Conservation (phyloP, 805 yeast genomes). For the Suhomyces canberraensis region DNA sequence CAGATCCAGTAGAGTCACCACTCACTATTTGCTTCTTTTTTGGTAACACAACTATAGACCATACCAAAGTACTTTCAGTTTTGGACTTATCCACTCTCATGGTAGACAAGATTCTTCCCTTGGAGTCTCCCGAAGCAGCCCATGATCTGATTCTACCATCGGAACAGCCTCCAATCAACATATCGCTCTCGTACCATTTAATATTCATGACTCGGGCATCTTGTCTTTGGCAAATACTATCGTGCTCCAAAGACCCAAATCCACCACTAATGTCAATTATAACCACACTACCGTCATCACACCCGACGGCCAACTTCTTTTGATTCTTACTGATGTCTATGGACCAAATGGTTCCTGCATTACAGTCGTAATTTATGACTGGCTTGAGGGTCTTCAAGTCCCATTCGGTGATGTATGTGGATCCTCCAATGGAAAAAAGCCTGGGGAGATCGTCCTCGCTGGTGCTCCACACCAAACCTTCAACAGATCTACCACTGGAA, state of each 20-base stretch:
- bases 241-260: slow-evolving; percentile 75
- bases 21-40: slow-evolving; percentile 73
- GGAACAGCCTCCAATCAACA: slow-evolving; percentile 88
- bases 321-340: slow-evolving; percentile 62
- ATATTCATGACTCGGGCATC: slow-evolving; percentile 76
- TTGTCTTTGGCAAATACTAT: slow-evolving; percentile 73
- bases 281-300: slow-evolving; percentile 92
- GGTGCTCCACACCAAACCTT: slow-evolving; percentile 80
- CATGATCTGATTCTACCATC: slow-evolving; percentile 90
- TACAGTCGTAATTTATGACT: slow-evolving; percentile 74
- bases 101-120: slow-evolving; percentile 72
- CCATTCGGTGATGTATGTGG: slow-evolving; percentile 92
- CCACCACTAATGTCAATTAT: slow-evolving; percentile 85
- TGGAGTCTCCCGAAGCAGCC: slow-evolving; percentile 47
- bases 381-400: slow-evolving; percentile 73
- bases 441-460: slow-evolving; percentile 51
- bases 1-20: slow-evolving; percentile 94
- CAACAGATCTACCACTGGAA: slow-evolving; percentile 79
- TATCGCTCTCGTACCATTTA: slow-evolving; percentile 66
- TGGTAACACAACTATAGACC: slow-evolving; percentile 74
- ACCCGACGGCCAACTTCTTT: slow-evolving; percentile 76
- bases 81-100: slow-evolving; percentile 90
- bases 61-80: slow-evolving; percentile 82
- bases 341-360: slow-evolving; percentile 94
- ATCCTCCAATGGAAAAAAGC: slow-evolving; percentile 91